A percentile compares a stretch with the other conserved stretches of the same genome.
phyloP scores from a whole-genome alignment of 2,329 filamentous ascomycete genomes.

The Cryphonectria radicalis region DNA sequence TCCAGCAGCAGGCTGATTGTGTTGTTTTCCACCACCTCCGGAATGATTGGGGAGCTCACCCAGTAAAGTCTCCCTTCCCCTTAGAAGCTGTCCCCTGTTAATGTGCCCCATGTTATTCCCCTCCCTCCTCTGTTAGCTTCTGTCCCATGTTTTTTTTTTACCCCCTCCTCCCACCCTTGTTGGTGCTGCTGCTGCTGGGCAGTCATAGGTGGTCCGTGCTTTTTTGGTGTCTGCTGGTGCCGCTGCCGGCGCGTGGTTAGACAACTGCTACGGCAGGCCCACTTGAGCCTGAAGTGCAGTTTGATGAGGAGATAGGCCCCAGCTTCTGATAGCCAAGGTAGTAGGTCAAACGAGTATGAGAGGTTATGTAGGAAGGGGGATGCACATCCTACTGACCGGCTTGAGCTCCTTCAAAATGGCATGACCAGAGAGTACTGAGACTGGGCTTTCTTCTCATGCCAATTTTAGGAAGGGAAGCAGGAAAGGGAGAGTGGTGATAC shows the following conservation, averaged over 20 bases:
- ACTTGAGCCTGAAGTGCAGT: conserved; percentile 24
- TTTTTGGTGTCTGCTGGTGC: background rate
- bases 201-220: conserved; percentile 17
- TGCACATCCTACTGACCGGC: background rate
- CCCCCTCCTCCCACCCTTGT: background rate
- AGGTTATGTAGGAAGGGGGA: background rate
- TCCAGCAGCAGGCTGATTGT: conserved; percentile 9
- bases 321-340: conserved; percentile 2
- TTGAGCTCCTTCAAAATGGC: conserved; percentile 7
- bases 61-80: background rate
- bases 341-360: conserved; percentile 1
- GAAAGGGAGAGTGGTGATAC: conserved; percentile 3
- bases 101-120: conserved; percentile 3
- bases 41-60: background rate
- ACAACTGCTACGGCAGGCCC: conserved; percentile 16
- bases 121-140: background rate
- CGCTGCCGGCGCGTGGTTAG: background rate
- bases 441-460: background rate
- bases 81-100: conserved; percentile 13
- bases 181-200: background rate
- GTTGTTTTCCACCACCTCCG: conserved; percentile 14
- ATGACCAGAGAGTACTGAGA: conserved; percentile 9
- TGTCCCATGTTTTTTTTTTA: background rate
- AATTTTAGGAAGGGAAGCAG: background rate
- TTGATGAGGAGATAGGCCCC: conserved; percentile 10